Conservation (phyloP, 2,329 filamentous ascomycete genomes). For the Hymenotorrendiella dingleyae region DNA sequence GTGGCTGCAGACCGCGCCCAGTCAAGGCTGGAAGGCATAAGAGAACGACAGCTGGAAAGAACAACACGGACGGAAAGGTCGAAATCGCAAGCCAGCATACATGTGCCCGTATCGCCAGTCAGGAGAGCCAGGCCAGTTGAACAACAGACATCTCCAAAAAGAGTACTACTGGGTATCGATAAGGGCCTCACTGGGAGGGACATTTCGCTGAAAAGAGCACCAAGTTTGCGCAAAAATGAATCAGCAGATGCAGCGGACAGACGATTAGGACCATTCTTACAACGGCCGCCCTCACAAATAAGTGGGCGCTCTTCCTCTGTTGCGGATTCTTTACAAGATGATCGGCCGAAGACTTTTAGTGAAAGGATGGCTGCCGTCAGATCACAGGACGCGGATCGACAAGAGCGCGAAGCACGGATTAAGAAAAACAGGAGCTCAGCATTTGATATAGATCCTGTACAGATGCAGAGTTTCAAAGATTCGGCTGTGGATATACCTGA, state of each 20-base stretch:
- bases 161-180: slow-evolving; percentile 80
- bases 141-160: slow-evolving; percentile 67
- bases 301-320: slow-evolving; percentile 14
- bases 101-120: slow-evolving; percentile 73
- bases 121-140: slow-evolving; percentile 46
- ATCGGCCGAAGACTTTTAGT: slow-evolving; percentile 61
- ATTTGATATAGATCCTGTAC: slow-evolving; percentile 51
- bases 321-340: slow-evolving; percentile 16
- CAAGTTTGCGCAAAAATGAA: slow-evolving; percentile 38
- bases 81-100: slow-evolving; percentile 41
- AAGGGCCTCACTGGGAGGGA: slow-evolving; percentile 77
- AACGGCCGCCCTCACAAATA: slow-evolving; percentile 34
- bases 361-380: slow-evolving; percentile 74
- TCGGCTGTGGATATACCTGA: slow-evolving; percentile 50
- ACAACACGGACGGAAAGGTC: too few relatives aligned
- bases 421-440: slow-evolving; percentile 47
- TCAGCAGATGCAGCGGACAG: slow-evolving; percentile 27
- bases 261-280: slow-evolving; percentile 37
- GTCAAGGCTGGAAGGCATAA: slow-evolving; percentile 22
- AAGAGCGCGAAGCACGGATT: slow-evolving; percentile 47
- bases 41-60: slow-evolving; percentile 22
- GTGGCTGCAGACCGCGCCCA: slow-evolving; percentile 21
- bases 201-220: slow-evolving; percentile 74
- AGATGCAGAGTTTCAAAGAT: slow-evolving; percentile 55
- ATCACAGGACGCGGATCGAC: slow-evolving; percentile 44